Evolutionary conservation across 495 filamentous ascomycete genomes (phyloP).

Genomic region (Talaromyces liani): DNA sequence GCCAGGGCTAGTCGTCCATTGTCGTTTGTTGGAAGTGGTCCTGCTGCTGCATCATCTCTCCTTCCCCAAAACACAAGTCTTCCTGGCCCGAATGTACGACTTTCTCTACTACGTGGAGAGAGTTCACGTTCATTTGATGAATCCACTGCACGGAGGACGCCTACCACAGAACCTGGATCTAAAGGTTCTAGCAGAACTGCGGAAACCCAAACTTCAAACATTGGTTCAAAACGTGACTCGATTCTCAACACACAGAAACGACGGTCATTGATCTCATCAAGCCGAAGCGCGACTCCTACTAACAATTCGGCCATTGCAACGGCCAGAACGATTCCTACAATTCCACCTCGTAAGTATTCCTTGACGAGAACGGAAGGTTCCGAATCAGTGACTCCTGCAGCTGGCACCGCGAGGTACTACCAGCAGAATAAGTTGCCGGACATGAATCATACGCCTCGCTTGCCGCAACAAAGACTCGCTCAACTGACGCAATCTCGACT

Average conservation of each 20-base stretch:
- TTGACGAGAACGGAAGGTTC: background rate
- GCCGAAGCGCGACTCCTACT: background rate
- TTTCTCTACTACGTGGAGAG: background rate
- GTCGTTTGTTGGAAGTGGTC: background rate
- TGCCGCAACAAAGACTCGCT: background rate
- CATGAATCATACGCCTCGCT: background rate
- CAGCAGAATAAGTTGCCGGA: background rate
- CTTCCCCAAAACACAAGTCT: background rate
- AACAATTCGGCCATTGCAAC: background rate
- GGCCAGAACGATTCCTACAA: background rate
- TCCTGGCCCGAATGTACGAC: background rate
- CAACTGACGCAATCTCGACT: background rate
- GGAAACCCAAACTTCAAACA: background rate
- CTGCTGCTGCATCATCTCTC: background rate
- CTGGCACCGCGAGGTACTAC: background rate
- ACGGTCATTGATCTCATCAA: background rate
- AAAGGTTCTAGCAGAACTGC: background rate
- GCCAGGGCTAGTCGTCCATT: background rate
- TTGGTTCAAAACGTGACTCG: background rate
- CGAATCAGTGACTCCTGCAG: background rate
- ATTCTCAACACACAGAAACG: background rate
- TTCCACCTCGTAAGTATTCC: conserved; percentile 1
- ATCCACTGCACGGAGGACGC: background rate
- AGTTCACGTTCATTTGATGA: background rate
- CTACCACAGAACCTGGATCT: background rate